These are phyloP conservation scores for Epichloe uncinata DNA, from an alignment of 2,329 filamentous ascomycete species.

Conservation along the genomic window DNA sequence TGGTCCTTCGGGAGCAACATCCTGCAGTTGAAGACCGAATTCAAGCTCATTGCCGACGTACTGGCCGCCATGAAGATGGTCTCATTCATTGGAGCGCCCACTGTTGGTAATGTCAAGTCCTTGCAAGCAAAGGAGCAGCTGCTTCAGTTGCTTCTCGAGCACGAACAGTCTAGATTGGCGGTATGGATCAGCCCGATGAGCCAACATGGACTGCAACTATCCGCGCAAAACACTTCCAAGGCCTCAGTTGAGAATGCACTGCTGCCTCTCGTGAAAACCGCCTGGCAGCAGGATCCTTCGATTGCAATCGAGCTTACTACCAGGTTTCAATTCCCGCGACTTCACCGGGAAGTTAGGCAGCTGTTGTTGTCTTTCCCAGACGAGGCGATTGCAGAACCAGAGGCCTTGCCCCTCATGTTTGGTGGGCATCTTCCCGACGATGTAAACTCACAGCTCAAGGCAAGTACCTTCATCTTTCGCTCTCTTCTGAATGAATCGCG, in stretches of 20 bases:
- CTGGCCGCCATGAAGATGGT: constrained; percentile 51
- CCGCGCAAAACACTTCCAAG: constrained; percentile 28
- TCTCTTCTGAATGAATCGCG: not conserved
- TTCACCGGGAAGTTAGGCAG: constrained; percentile 65
- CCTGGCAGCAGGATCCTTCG: constrained; percentile 75
- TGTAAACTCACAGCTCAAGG: constrained; percentile 68
- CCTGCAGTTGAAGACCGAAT: constrained; percentile 86
- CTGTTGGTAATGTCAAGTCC: constrained; percentile 44
- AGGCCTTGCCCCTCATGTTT: constrained; percentile 71
- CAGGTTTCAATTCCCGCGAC: constrained; percentile 62
- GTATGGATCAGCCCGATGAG: constrained; percentile 85
- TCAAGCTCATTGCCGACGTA: constrained; percentile 68
- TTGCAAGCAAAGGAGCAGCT: constrained; percentile 71
- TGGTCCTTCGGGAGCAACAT: constrained; percentile 97
- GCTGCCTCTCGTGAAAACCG: constrained; percentile 57
- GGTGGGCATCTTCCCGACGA: constrained; percentile 65
- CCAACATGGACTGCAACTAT: constrained; percentile 30
- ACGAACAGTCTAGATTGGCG: constrained; percentile 67
- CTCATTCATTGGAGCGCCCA: constrained; percentile 41
- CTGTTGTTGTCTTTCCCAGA: constrained; percentile 73
- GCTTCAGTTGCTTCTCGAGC: constrained; percentile 66
- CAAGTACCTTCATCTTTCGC: constrained; percentile 20
- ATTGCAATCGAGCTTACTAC: constrained; percentile 76
- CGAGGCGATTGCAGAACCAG: constrained; percentile 66
- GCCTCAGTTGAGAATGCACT: constrained; percentile 32